Evolutionary conservation across 2,329 filamentous ascomycete genomes (phyloP).

Genomic region (Neophaeococcomyces mojaviensis): DNA sequence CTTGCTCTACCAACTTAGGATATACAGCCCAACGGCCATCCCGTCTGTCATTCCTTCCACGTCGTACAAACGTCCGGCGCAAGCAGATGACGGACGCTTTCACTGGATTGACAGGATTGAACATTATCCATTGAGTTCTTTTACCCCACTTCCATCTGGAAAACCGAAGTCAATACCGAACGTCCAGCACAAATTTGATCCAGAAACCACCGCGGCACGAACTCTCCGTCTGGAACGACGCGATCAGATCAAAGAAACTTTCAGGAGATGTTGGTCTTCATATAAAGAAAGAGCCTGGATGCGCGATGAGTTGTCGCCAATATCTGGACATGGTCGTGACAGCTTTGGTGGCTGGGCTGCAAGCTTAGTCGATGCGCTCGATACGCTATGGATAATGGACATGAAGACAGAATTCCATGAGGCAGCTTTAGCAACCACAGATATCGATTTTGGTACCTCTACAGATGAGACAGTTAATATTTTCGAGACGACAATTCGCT

Average conservation of each 20-base stretch:
- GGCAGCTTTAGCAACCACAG: constrained; percentile 44
- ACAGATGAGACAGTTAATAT: constrained; percentile 55
- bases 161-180: constrained; percentile 22
- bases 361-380: constrained; percentile 53
- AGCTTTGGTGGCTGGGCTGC: constrained; percentile 57
- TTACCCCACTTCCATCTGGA: constrained; percentile 20
- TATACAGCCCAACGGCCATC: no score
- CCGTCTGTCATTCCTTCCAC: constrained; percentile 36
- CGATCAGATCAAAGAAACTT: constrained; percentile 42
- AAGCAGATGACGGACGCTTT: not conserved
- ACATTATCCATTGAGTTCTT: constrained; percentile 4
- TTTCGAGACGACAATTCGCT: constrained; percentile 87
- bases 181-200: constrained; percentile 25
- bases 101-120: not conserved
- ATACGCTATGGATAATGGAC: constrained; percentile 58
- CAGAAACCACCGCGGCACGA: constrained; percentile 15
- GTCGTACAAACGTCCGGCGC: constrained; percentile 6
- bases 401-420: constrained; percentile 49
- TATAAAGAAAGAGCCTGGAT: constrained; percentile 58
- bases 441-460: constrained; percentile 47
- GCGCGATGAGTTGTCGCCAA: constrained; percentile 54
- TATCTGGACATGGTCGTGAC: constrained; percentile 45
- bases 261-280: constrained; percentile 49
- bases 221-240: constrained; percentile 24
- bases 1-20: no score